Conservation (phyloP, 2,329 filamentous ascomycete genomes). For the Rutstroemia sp. region DNA sequence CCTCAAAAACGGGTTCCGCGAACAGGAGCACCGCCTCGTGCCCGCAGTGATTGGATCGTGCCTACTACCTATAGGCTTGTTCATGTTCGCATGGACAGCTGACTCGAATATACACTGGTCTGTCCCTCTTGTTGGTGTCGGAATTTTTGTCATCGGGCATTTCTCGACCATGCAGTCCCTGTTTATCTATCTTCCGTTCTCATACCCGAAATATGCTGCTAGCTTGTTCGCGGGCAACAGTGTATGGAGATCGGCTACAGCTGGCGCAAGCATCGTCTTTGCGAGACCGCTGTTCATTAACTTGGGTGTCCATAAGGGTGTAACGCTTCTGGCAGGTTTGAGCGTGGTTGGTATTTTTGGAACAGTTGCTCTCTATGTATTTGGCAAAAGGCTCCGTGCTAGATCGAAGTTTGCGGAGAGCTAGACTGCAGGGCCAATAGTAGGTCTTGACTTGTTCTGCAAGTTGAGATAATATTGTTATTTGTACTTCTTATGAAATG, state of each 20-base stretch:
- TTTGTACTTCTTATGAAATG: no score
- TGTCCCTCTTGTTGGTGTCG: conserved; percentile 46
- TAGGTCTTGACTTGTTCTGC: no score
- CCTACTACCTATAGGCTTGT: conserved; percentile 48
- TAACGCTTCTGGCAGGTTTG: conserved; percentile 48
- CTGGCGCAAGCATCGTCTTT: no score
- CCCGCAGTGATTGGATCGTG: conserved; percentile 46
- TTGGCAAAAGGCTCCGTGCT: conserved; percentile 22
- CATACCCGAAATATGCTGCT: conserved; percentile 35
- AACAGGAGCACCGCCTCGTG: conserved; percentile 34
- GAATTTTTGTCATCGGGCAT: conserved; percentile 42
- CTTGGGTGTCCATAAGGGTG: conserved; percentile 51
- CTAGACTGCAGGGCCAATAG: no score
- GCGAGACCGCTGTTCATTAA: no score
- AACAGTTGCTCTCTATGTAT: conserved; percentile 29
- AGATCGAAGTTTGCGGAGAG: conserved; percentile 22
- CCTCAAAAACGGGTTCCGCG: no score
- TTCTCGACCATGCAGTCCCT: conserved; percentile 52
- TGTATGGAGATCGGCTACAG: conserved; percentile 23
- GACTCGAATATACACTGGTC: conserved; percentile 47
- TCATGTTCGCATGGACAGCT: conserved; percentile 51
- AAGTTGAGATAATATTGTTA: no score
- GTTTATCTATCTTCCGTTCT: conserved; percentile 49
- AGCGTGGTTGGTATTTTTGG: conserved; percentile 49
- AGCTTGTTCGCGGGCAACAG: conserved; percentile 41